Evolutionary conservation across 116 monocot species (phyloP), one percentile per base, ranked within the genome.

Genomic region (Trichopus zeylanicus): DNA sequence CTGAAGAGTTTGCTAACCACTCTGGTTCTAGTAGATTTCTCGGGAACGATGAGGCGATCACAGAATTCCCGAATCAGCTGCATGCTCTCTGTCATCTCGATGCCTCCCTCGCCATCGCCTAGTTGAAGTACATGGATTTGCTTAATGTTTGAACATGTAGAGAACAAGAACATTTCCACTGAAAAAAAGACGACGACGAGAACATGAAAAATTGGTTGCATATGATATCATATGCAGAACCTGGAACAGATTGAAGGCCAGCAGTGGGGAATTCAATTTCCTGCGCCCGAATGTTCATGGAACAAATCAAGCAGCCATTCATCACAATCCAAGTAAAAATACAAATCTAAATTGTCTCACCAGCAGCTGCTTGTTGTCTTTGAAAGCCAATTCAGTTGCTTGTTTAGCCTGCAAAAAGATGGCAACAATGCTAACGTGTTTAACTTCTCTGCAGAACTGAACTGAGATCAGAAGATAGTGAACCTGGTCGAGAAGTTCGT

Each of bases 91-190:
- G 84, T 97, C 97, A 97, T 97, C 66, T 97, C 91, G 61, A 73
- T 84, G 26, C 91, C 97, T 70, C 97, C 97, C 34, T 97, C 97
- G 18, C 97, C 87, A 73, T 97, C 97, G 64, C 97, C 97, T 91
- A 51, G 48, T 68, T 2, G 18, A n/a, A 62, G 24, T 20, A 16
- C 37, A 51, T 62, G 12, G 6, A 46, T 34, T 19, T 33, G 39
- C 0, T 20, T 30, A 28, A 57, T 15, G 18, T n/a, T 26, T 51
- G 16, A 23, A 11, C 19, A 26, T 60, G 24, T 32, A 37, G 15
- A 12, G 30, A 33, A 37, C 2, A 8, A 55, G 26, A 19, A 27
- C 16, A 16, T 49, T 13, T 7, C 12, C 2, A 63, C 19, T 9
- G 32, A 7, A 49, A 8, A 52, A 56, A 26, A 20, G 49, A 56